phyloP scores from a whole-genome alignment of 768 basidiomycete species.

The Amanita exitialis region DNA sequence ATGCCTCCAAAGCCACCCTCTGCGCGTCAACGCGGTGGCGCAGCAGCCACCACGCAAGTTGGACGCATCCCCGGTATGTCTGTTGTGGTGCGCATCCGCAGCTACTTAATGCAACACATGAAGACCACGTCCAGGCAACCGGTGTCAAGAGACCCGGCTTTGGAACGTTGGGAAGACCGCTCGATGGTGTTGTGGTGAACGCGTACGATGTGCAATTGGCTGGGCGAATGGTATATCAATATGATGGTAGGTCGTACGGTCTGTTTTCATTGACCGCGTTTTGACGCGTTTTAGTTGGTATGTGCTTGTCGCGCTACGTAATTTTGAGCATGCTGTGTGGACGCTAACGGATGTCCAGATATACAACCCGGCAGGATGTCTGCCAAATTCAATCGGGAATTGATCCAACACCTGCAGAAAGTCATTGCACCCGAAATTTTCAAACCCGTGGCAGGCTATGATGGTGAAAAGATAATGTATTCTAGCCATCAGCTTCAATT shows the following conservation, averaged over 20 bases:
- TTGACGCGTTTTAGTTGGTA: conserved; percentile 21
- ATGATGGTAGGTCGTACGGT: conserved; percentile 41
- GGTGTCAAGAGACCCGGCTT: conserved; percentile 54
- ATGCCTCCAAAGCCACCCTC: not conserved
- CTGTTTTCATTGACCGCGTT: not conserved
- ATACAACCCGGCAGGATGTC: not conserved
- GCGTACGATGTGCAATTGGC: conserved; percentile 43
- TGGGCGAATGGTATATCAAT: conserved; percentile 51
- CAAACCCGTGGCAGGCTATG: conserved; percentile 64
- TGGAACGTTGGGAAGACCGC: conserved; percentile 36
- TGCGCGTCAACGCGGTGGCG: not conserved
- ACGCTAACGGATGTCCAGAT: not conserved
- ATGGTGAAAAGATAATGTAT: conserved; percentile 73
- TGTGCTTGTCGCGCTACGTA: not conserved
- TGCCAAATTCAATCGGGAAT: conserved; percentile 47
- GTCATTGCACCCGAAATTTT: conserved; percentile 52
- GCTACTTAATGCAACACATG: not conserved
- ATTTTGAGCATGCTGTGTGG: not conserved
- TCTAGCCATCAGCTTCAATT: conserved; percentile 52
- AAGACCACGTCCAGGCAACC: conserved; percentile 30
- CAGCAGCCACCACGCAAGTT: not conserved
- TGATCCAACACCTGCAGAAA: conserved; percentile 55
- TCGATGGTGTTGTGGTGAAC: conserved; percentile 31
- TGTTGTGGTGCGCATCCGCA: not conserved
- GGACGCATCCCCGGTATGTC: not conserved